Conservation (phyloP, 345 rosid species). For the Excoecaria agallocha region DNA sequence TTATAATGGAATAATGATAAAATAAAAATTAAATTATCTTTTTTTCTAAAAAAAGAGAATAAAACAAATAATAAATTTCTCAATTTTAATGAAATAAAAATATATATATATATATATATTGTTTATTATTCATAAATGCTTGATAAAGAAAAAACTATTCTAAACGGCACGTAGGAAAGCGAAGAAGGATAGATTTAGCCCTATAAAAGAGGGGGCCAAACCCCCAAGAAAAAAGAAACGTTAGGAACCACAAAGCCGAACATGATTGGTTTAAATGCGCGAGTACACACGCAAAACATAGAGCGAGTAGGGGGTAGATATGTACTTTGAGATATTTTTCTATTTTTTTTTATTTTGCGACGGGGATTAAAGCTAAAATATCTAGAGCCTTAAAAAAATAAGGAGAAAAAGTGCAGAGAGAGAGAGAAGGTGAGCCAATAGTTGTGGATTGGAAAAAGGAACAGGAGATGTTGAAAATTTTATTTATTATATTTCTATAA, state of each 20-base stretch:
- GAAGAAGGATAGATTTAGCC: too few relatives aligned
- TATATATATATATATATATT: too few relatives aligned
- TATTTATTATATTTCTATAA: background rate
- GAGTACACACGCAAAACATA: background rate
- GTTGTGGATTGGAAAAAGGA: conserved; percentile 19
- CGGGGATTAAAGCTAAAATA: conserved; percentile 6
- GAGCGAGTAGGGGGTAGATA: background rate
- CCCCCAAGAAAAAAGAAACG: background rate
- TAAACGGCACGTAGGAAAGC: too few relatives aligned
- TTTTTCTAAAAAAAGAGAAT: too few relatives aligned
- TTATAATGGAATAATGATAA: too few relatives aligned
- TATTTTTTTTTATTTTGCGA: background rate
- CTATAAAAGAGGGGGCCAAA: background rate
- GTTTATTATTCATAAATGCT: too few relatives aligned
- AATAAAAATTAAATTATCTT: too few relatives aligned
- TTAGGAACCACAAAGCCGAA: background rate
- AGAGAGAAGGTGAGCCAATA: background rate
- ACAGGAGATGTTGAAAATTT: conserved; percentile 12
- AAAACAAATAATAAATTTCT: too few relatives aligned
- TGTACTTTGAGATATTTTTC: background rate
- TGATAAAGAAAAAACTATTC: too few relatives aligned
- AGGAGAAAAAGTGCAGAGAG: too few relatives aligned
- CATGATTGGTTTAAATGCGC: background rate
- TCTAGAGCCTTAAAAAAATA: background rate
- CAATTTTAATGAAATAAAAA: too few relatives aligned